Evolutionary conservation across 495 filamentous ascomycete species (phyloP).

Genomic region (Penicillium simplicissimum): DNA sequence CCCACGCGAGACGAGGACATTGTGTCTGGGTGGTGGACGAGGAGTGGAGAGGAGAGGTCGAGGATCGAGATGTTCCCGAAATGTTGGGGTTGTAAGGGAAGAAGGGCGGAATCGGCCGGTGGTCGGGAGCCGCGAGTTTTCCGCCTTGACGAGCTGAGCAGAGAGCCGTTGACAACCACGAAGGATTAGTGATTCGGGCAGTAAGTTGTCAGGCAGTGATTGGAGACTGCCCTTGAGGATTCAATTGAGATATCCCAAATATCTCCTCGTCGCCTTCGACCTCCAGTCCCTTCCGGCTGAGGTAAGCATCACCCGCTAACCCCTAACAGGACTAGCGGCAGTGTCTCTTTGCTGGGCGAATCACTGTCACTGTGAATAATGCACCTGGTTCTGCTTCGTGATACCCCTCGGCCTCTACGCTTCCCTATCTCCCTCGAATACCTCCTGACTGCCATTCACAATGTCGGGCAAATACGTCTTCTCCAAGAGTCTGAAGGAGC

Average conservation of each 20-base stretch:
- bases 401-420: constrained; percentile 16
- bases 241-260: neutral
- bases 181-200: too few species aligned
- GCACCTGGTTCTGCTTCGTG: constrained; percentile 16
- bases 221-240: too few species aligned
- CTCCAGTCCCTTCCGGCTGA: constrained; percentile 34
- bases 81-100: constrained; percentile 22
- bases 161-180: constrained; percentile 10
- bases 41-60: constrained; percentile 25
- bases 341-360: constrained; percentile 26
- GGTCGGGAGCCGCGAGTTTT: constrained; percentile 29
- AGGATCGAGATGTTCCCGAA: constrained; percentile 3
- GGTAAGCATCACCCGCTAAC: constrained; percentile 31
- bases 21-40: constrained; percentile 29
- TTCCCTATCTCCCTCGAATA: constrained; percentile 1
- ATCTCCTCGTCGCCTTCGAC: neutral
- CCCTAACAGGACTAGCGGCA: constrained; percentile 18
- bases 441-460: constrained; percentile 24
- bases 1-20: constrained; percentile 52
- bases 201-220: too few species aligned
- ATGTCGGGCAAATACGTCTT: constrained; percentile 97
- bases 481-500: constrained; percentile 82
- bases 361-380: constrained; percentile 32
- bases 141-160: constrained; percentile 12
- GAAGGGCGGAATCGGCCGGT: constrained; percentile 28